phyloP scores from a whole-genome alignment of 2,329 filamentous ascomycete species.

The Aureobasidium sp. region DNA sequence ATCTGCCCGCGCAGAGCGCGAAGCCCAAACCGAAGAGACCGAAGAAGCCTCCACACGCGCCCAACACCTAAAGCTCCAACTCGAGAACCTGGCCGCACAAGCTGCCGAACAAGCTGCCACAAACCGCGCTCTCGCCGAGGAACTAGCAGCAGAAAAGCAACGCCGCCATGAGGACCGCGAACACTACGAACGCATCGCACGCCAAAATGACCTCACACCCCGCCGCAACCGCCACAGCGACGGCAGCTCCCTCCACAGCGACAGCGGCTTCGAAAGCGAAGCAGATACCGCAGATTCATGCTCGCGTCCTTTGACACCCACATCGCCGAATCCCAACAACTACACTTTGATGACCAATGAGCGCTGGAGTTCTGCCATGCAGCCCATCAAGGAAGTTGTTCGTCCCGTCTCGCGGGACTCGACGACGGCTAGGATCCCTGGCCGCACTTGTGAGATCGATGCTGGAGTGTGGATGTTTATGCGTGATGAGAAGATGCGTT shows the following conservation, averaged over 20 bases:
- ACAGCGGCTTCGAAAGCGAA: conserved; percentile 53
- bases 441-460: conserved; percentile 22
- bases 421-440: conserved; percentile 25
- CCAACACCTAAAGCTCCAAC: conserved; percentile 50
- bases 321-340: conserved; percentile 29
- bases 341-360: conserved; percentile 21
- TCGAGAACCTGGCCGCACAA: conserved; percentile 51
- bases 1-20: conserved; percentile 45
- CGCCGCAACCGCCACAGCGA: conserved; percentile 19
- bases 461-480: conserved; percentile 44
- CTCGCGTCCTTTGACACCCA: conserved; percentile 29
- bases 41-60: conserved; percentile 51
- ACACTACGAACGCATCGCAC: conserved; percentile 19
- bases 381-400: conserved; percentile 17
- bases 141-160: conserved; percentile 38
- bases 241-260: conserved; percentile 34
- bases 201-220: conserved; percentile 18
- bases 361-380: not conserved
- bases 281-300: conserved; percentile 39
- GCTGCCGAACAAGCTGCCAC: conserved; percentile 48
- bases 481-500: conserved; percentile 45
- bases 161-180: conserved; percentile 31
- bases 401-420: conserved; percentile 20
- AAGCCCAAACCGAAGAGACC: conserved; percentile 51
- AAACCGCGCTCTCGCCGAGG: conserved; percentile 43